Evolutionary conservation across 225 moss, liverwort and hornwort genomes (phyloP).

Genomic region (Marchantia paleacea): DNA sequence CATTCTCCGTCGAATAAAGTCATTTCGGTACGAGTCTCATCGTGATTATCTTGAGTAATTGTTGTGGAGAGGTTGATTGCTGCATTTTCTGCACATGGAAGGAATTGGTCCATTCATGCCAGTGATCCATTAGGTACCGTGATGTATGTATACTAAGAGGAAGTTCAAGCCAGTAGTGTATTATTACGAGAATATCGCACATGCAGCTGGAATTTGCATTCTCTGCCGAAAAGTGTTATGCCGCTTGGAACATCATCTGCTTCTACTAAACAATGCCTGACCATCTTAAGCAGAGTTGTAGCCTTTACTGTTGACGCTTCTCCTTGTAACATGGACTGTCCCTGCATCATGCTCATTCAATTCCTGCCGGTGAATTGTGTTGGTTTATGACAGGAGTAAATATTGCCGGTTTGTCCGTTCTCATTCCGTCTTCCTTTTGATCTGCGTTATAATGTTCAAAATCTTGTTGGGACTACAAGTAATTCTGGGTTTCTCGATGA

Average conservation of each 20-base stretch:
- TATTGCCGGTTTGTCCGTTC: neutral
- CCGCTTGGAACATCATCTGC: neutral
- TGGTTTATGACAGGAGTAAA: neutral
- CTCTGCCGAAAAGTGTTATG: neutral
- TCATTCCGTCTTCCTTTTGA: neutral
- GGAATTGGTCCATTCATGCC: neutral
- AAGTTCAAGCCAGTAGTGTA: neutral
- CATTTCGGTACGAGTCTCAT: constrained; percentile 21
- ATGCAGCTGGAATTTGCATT: neutral
- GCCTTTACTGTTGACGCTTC: neutral
- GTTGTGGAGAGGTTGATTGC: neutral
- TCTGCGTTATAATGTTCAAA: neutral
- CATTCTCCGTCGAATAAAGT: constrained; percentile 6
- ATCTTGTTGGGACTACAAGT: no score
- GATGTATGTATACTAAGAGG: neutral
- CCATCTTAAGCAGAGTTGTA: no score
- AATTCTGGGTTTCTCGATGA: neutral
- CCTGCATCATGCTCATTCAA: neutral
- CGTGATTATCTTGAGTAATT: neutral
- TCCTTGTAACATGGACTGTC: neutral
- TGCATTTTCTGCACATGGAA: neutral
- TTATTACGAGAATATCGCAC: neutral
- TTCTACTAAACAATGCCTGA: neutral
- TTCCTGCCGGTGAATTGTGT: neutral
- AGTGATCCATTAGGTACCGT: neutral